A percentile compares a stretch with the other conserved stretches of the same genome.
Conservation (phyloP, 192 early-diverging fungal species). For the Kickxella alabastrina region DNA sequence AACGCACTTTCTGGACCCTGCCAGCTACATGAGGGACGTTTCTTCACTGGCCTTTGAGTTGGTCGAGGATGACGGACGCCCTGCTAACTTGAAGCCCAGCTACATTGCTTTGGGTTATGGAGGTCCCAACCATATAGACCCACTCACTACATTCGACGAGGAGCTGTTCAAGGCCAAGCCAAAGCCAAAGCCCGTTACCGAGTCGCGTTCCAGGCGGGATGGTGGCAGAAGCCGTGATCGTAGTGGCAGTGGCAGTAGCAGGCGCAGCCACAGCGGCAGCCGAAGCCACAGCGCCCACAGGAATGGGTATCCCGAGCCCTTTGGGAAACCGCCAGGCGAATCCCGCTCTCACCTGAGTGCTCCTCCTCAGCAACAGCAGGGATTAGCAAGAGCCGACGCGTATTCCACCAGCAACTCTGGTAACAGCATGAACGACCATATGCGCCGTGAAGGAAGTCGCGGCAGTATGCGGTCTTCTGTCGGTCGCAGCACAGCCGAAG, state of each 20-base stretch:
- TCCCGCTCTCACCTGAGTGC: slow-evolving; percentile 17
- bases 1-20: slow-evolving; percentile 45
- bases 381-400: not conserved
- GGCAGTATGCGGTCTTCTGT: slow-evolving; percentile 15
- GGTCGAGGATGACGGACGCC: slow-evolving; percentile 23
- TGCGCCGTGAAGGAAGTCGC: slow-evolving; percentile 3
- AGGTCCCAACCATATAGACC: slow-evolving; percentile 38
- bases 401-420: slow-evolving; percentile 11
- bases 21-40: slow-evolving; percentile 39
- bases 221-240: not conserved
- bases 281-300: slow-evolving; percentile 11
- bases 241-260: slow-evolving; percentile 11
- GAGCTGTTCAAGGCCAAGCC: slow-evolving; percentile 13
- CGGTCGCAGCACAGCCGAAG: slow-evolving; percentile 18
- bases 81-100: slow-evolving; percentile 39
- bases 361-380: slow-evolving; percentile 6
- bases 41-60: slow-evolving; percentile 48
- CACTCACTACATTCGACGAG: slow-evolving; percentile 28
- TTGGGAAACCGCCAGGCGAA: slow-evolving; percentile 1
- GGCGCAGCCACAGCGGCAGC: slow-evolving; percentile 16
- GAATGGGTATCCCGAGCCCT: not conserved
- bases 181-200: slow-evolving; percentile 1
- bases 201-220: not conserved
- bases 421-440: slow-evolving; percentile 10
- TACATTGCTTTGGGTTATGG: slow-evolving; percentile 36